Conservation (phyloP, 495 filamentous ascomycete genomes). For the Penicillium canescens region DNA sequence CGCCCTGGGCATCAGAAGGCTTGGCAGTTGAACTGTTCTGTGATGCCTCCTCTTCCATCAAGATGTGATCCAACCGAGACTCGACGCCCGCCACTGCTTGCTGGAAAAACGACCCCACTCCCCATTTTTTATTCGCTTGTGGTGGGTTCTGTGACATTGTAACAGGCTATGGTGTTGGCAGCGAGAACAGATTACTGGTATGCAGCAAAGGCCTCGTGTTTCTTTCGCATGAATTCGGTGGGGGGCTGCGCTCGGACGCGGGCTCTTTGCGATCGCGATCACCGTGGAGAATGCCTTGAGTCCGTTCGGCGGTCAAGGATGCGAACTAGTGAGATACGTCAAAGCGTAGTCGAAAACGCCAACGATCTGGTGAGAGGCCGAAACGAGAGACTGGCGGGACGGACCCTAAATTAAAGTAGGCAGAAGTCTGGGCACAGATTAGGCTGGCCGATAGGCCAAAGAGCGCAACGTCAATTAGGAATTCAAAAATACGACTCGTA, state of each 20-base stretch:
- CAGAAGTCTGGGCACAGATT: constrained; percentile 11
- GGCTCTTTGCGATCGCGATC: constrained; percentile 8
- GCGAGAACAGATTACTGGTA: constrained; percentile 11
- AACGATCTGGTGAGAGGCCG: background rate
- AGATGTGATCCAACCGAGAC: constrained; percentile 86
- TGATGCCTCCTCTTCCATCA: constrained; percentile 70
- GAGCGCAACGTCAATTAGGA: background rate
- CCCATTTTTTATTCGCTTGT: constrained; percentile 42
- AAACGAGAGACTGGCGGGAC: constrained; percentile 13
- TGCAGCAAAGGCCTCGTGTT: constrained; percentile 23
- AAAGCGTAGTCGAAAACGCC: background rate
- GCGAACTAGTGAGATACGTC: background rate
- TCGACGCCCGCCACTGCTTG: constrained; percentile 94
- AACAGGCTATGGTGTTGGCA: background rate
- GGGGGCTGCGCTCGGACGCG: constrained; percentile 21
- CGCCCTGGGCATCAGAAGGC: constrained; percentile 17
- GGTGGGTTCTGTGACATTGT: constrained; percentile 43
- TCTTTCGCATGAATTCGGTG: constrained; percentile 28
- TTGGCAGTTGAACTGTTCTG: constrained; percentile 28
- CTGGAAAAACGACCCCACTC: constrained; percentile 74
- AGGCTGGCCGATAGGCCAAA: background rate
- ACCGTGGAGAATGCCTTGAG: background rate
- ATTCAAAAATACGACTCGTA: background rate
- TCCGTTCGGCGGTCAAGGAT: background rate
- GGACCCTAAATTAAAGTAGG: constrained; percentile 7